Conservation (phyloP, 257 asterid species). For the Nicotiana sylvestris region DNA sequence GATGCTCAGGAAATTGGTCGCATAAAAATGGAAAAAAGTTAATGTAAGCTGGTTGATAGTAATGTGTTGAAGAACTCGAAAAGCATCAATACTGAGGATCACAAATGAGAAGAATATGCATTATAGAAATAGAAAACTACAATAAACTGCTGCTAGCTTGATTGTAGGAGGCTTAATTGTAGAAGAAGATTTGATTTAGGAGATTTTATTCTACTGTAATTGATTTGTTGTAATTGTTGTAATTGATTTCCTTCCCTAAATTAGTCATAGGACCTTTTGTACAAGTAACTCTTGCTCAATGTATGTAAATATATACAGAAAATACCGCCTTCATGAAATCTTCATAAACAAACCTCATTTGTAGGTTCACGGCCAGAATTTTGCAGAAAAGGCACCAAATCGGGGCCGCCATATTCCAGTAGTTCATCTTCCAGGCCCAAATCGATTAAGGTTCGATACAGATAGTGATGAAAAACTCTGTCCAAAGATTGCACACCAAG, state of each 20-base stretch:
- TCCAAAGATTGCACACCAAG: constrained; percentile 94
- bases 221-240: too few species aligned
- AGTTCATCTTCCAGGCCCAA: constrained; percentile 90
- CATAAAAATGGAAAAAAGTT: not conserved
- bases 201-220: too few species aligned
- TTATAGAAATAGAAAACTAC: constrained; percentile 7
- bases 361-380: constrained; percentile 71
- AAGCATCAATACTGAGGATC: not conserved
- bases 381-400: constrained; percentile 90
- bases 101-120: not conserved
- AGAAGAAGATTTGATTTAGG: too few species aligned
- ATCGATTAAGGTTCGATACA: constrained; percentile 74
- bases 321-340: too few species aligned
- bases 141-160: not conserved
- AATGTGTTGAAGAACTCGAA: not conserved
- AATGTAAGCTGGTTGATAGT: not conserved
- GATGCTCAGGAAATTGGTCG: not conserved
- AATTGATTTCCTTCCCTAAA: too few species aligned
- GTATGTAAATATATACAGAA: too few species aligned
- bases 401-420: constrained; percentile 92
- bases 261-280: too few species aligned
- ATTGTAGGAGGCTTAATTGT: too few species aligned
- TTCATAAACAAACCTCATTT: constrained; percentile 51
- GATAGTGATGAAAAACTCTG: constrained; percentile 73
- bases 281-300: too few species aligned